These are phyloP conservation scores for Aspergillus versicolor DNA, from an alignment of 2,329 filamentous ascomycete species.

Conservation along the genomic window DNA sequence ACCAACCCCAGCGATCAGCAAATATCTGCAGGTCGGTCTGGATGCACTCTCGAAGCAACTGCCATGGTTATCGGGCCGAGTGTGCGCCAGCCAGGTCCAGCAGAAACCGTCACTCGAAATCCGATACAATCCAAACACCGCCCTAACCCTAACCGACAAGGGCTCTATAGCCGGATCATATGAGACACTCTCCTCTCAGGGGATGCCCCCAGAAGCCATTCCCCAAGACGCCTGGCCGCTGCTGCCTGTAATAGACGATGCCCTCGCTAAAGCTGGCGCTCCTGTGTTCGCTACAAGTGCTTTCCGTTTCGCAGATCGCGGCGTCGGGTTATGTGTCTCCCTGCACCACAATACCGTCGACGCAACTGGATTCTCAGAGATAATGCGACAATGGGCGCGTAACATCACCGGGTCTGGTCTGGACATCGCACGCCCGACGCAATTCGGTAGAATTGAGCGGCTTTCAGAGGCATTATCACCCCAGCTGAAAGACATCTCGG, in stretches of 20 bases:
- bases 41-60: background rate
- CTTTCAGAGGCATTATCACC: background rate
- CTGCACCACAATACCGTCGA: constrained; percentile 15
- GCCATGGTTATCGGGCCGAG: constrained; percentile 1
- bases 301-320: constrained; percentile 14
- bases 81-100: background rate
- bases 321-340: constrained; percentile 10
- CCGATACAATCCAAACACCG: background rate
- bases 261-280: background rate
- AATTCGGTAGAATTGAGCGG: background rate
- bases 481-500: background rate
- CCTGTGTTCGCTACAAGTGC: constrained; percentile 15
- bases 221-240: constrained; percentile 4
- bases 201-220: constrained; percentile 1
- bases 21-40: background rate
- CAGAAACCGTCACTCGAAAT: background rate
- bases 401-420: background rate
- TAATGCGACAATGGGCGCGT: constrained; percentile 2
- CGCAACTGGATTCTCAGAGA: constrained; percentile 6
- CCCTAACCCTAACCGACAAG: constrained; percentile 3
- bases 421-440: too few relatives aligned
- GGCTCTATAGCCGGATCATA: constrained; percentile 3
- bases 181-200: background rate
- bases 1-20: background rate
- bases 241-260: background rate